These are phyloP conservation scores for Apiospora phragmitis DNA, from an alignment of 2,329 filamentous ascomycete species.

Conservation along the genomic window DNA sequence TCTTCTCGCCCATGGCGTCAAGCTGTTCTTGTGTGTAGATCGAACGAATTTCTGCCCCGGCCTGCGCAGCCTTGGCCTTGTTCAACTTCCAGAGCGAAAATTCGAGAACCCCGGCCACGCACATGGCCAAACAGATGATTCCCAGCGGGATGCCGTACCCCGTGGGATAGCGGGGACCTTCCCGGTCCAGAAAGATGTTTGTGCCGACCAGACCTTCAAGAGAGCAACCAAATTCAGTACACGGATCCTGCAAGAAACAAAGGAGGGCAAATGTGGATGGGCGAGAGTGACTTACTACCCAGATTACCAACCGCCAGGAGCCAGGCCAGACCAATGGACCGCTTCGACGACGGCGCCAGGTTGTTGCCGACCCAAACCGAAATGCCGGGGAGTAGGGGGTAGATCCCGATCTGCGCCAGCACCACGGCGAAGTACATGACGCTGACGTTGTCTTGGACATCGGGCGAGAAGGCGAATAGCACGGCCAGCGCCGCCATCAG, in stretches of 20 bases:
- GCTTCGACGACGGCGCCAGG: slow-evolving; percentile 27
- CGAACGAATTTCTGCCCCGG: slow-evolving; percentile 11
- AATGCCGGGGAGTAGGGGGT: slow-evolving; percentile 32
- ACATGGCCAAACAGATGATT: slow-evolving; percentile 30
- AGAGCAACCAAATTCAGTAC: too few species aligned
- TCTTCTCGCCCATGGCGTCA: slow-evolving; percentile 18
- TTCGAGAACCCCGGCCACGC: slow-evolving; percentile 32
- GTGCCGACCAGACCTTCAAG: slow-evolving; percentile 37
- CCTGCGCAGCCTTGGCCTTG: slow-evolving; percentile 11
- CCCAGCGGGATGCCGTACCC: slow-evolving; percentile 36
- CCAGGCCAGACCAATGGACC: slow-evolving; percentile 29
- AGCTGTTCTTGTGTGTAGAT: slow-evolving; percentile 16
- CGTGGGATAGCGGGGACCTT: slow-evolving; percentile 35
- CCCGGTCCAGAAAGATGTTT: slow-evolving; percentile 38
- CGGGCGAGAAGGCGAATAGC: slow-evolving; percentile 22
- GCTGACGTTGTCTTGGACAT: not conserved
- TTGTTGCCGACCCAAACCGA: slow-evolving; percentile 32
- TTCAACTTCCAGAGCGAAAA: slow-evolving; percentile 17
- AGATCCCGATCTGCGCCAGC: slow-evolving; percentile 29
- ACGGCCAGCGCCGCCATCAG: slow-evolving; percentile 28
- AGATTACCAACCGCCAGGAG: slow-evolving; percentile 31
- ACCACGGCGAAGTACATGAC: slow-evolving; percentile 23
- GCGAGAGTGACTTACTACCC: slow-evolving; percentile 13
- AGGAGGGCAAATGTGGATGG: not conserved
- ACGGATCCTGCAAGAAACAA: not conserved